A percentile compares a stretch with the other conserved stretches of the same genome.
These are phyloP conservation scores for Rhizophlyctis rosea DNA, from an alignment of 192 early-diverging fungal genomes.

Conservation along the genomic window DNA sequence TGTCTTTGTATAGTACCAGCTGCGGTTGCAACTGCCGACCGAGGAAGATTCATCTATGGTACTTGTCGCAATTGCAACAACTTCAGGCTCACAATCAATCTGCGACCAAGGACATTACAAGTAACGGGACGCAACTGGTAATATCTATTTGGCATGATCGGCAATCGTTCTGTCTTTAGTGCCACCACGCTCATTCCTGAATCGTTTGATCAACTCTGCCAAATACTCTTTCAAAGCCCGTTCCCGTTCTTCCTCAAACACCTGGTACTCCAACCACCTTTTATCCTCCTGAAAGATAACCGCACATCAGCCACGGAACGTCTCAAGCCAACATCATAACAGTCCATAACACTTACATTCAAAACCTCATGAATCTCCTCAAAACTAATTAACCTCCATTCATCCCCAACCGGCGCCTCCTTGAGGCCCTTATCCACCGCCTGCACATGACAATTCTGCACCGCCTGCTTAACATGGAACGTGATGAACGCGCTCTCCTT, in stretches of 20 bases:
- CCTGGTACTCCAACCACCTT: constrained; percentile 40
- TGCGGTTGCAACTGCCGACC: too few species aligned
- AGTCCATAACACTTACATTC: constrained; percentile 46
- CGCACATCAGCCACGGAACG: not conserved
- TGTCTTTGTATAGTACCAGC: too few species aligned
- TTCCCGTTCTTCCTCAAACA: constrained; percentile 42
- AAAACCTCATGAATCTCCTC: constrained; percentile 51
- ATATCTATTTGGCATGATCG: too few species aligned
- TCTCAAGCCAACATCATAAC: constrained; percentile 1
- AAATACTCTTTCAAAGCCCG: constrained; percentile 39
- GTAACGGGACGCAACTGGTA: too few species aligned
- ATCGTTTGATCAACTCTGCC: constrained; percentile 18
- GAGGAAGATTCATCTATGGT: too few species aligned
- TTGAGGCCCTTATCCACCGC: constrained; percentile 35
- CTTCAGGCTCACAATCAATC: too few species aligned
- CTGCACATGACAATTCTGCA: constrained; percentile 26
- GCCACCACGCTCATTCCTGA: constrained; percentile 23
- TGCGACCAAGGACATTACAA: too few species aligned
- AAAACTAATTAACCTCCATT: constrained; percentile 38
- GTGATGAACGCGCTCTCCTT: constrained; percentile 52
- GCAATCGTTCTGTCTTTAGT: constrained; percentile 24
- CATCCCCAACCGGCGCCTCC: constrained; percentile 44
- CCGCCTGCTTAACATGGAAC: constrained; percentile 50
- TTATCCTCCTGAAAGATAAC: constrained; percentile 44
- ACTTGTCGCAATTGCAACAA: too few species aligned